Evolutionary conservation across 768 basidiomycete species (phyloP).

Genomic region (Phaffia tasmanica): DNA sequence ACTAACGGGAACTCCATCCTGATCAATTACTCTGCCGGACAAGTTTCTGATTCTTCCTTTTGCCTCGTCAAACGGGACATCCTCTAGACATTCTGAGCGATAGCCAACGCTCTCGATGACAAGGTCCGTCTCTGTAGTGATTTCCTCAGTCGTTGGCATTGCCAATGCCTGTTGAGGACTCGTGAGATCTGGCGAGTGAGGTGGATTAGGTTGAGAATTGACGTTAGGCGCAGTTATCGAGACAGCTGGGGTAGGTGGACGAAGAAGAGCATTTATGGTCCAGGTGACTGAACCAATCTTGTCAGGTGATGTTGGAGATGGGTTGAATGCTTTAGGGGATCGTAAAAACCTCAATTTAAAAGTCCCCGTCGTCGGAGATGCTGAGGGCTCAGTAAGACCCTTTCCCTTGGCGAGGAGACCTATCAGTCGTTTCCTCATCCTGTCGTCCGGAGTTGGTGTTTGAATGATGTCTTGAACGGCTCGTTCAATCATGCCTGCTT

Average conservation of each 20-base stretch:
- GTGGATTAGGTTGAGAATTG: not conserved
- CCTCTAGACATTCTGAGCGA: slow-evolving; percentile 49
- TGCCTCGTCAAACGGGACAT: slow-evolving; percentile 38
- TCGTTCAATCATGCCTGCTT: slow-evolving; percentile 30
- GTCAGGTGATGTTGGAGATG: not conserved
- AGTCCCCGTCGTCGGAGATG: slow-evolving; percentile 1
- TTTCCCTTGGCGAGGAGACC: slow-evolving; percentile 37
- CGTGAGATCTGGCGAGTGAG: slow-evolving; percentile 11
- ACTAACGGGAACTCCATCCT: slow-evolving; percentile 36
- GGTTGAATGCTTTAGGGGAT: slow-evolving; percentile 30
- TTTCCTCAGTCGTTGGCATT: slow-evolving; percentile 49
- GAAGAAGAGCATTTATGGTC: slow-evolving; percentile 33
- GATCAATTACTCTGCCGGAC: slow-evolving; percentile 38
- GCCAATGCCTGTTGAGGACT: slow-evolving; percentile 27
- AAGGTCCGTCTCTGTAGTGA: slow-evolving; percentile 54
- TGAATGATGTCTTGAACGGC: slow-evolving; percentile 31
- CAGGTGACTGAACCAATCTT: slow-evolving; percentile 29
- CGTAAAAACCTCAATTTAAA: slow-evolving; percentile 36
- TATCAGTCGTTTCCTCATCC: slow-evolving; percentile 39
- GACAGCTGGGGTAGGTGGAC: slow-evolving; percentile 24
- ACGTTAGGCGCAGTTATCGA: not conserved
- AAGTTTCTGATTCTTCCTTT: slow-evolving; percentile 43
- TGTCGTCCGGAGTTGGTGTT: slow-evolving; percentile 30
- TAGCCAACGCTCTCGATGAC: slow-evolving; percentile 85
- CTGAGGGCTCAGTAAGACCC: too few relatives aligned